phyloP scores from a whole-genome alignment of 768 basidiomycete genomes.

The Pleurotus salmoneostramineus region DNA sequence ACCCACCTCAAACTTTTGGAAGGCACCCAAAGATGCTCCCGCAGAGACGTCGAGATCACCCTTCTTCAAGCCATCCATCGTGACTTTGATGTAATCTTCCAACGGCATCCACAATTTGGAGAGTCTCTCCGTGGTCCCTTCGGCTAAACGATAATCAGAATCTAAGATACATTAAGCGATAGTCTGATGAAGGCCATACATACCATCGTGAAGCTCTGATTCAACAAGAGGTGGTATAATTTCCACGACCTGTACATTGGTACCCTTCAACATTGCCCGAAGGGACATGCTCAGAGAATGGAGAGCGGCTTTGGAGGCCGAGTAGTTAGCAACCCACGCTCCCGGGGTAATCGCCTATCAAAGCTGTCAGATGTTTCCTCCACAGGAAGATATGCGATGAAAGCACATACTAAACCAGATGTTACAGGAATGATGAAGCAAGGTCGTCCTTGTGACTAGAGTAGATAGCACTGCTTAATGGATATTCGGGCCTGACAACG shows the following conservation, averaged over 20 bases:
- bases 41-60: slow-evolving; percentile 27
- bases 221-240: slow-evolving; percentile 61
- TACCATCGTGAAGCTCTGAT: slow-evolving; percentile 59
- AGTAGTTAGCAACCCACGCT: slow-evolving; percentile 43
- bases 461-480: slow-evolving; percentile 11
- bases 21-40: slow-evolving; percentile 17
- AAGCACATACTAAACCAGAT: slow-evolving; percentile 36
- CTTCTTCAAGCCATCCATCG: slow-evolving; percentile 31
- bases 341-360: slow-evolving; percentile 30
- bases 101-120: slow-evolving; percentile 56
- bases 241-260: slow-evolving; percentile 51
- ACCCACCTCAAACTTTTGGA: slow-evolving; percentile 29
- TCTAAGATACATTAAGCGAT: slow-evolving; percentile 60
- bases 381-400: background rate
- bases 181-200: slow-evolving; percentile 36
- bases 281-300: slow-evolving; percentile 49
- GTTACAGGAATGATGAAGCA: slow-evolving; percentile 49
- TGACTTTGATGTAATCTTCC: slow-evolving; percentile 36
- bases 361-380: background rate
- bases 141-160: slow-evolving; percentile 48
- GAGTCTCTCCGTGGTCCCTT: slow-evolving; percentile 43
- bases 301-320: slow-evolving; percentile 51
- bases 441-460: slow-evolving; percentile 39
- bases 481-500: no score
- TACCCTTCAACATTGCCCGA: slow-evolving; percentile 39